Percentiles rank a stretch among this genome's conserved stretches.
These are phyloP conservation scores for Termitomyces sp. DNA, from an alignment of 768 basidiomycete species.

Conservation along the genomic window DNA sequence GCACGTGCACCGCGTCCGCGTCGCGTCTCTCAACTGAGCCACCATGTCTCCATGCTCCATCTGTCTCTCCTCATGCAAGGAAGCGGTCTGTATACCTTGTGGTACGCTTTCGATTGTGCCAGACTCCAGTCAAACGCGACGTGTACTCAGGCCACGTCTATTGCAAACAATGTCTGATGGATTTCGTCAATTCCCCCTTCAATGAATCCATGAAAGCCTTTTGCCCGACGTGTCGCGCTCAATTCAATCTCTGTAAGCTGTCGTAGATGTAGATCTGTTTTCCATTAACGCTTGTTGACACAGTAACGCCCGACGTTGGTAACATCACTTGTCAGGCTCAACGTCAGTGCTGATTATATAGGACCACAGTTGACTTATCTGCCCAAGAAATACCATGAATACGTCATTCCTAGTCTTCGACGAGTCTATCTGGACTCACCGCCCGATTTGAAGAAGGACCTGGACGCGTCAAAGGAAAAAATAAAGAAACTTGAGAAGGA, in stretches of 20 bases:
- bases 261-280: not conserved
- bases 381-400: constrained; percentile 43
- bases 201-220: constrained; percentile 30
- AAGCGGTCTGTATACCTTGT: constrained; percentile 56
- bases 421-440: constrained; percentile 42
- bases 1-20: not conserved
- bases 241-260: constrained; percentile 47
- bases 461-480: constrained; percentile 30
- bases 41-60: constrained; percentile 43
- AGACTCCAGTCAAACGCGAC: not conserved
- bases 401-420: constrained; percentile 37
- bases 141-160: constrained; percentile 50
- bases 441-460: constrained; percentile 23
- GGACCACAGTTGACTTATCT: constrained; percentile 25
- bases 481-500: constrained; percentile 31
- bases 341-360: not conserved
- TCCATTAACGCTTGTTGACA: not conserved
- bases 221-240: constrained; percentile 54
- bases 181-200: constrained; percentile 29
- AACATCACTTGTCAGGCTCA: not conserved
- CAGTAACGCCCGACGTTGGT: constrained; percentile 38
- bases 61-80: constrained; percentile 44
- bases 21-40: not conserved
- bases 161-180: constrained; percentile 51
- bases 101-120: constrained; percentile 32